Evolutionary conservation across 2,329 filamentous ascomycete genomes (phyloP), one percentile per base, ranked within the genome.

Genomic region (Colletotrichum siamense): DNA sequence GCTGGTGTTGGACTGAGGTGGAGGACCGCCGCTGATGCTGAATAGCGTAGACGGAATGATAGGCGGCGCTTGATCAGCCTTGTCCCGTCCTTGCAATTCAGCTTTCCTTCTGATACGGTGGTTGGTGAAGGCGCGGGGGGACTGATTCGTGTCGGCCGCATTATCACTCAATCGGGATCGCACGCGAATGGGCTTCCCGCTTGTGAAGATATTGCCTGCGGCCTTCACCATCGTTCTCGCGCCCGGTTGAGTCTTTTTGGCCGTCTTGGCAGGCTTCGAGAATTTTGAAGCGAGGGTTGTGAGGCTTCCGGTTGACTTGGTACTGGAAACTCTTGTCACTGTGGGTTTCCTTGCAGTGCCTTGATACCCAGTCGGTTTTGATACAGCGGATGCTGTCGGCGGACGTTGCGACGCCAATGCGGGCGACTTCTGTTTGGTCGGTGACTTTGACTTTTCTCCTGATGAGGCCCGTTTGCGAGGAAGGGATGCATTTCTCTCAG

Each of bases 141-240:
- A 77, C 76, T 84, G 89, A 3, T 79, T 83, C 10, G 86, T 79
- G 79, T 91, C 87, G 16, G 80, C 80, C 74, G 88, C 86, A 10
- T 71, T 82, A 5, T 88, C 84, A 16, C 78, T 79, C 5, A 91
- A 80, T 15, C 78, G 84, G 3, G 71, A 59, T 16, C 86, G 83
- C 24, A 80, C 79, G 76, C 85, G 88, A 34, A 79, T 82, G 30
- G 78, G 81, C 73, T 83, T 88, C 3, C 89, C 89, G 12, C 83
- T 83, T 8, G 81, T 77, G 64, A 91, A 91, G 2, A 91, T 85
- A 73, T 91, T 91, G 16, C 72, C 77, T 12, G 13, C 30, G 16
- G 66, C 61, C 12, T 49, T 69, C 6, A 74, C 28, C 65, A 76
- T 76, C 24, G 34, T 76, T 18, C 70, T 77, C 18, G 66, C 32